Conservation (phyloP, 768 basidiomycete genomes). For the Leccinellum rugosiceps region DNA sequence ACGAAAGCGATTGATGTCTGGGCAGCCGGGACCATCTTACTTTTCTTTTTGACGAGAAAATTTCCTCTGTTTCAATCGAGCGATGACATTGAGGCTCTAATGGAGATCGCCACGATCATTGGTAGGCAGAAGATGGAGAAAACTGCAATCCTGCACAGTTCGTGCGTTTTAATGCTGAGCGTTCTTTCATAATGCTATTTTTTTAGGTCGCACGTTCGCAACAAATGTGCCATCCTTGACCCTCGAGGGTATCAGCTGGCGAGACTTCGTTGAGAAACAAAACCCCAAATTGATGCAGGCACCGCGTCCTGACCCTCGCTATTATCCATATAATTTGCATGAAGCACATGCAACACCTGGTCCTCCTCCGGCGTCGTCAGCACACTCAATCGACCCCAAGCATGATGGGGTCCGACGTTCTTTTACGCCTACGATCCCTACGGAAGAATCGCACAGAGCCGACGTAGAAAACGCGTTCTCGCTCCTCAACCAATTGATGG, state of each 20-base stretch:
- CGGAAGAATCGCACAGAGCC: slow-evolving; percentile 40
- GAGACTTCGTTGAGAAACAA: slow-evolving; percentile 67
- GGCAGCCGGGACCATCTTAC: slow-evolving; percentile 88
- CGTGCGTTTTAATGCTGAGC: slow-evolving; percentile 24
- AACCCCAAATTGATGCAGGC: slow-evolving; percentile 69
- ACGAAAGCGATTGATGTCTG: slow-evolving; percentile 89
- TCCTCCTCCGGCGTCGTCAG: slow-evolving; percentile 34
- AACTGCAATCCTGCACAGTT: slow-evolving; percentile 86
- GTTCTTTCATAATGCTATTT: slow-evolving; percentile 3
- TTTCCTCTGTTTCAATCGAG: slow-evolving; percentile 93
- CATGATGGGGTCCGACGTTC: slow-evolving; percentile 20
- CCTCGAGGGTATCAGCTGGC: slow-evolving; percentile 64
- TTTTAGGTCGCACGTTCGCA: slow-evolving; percentile 80
- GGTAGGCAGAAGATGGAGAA: slow-evolving; percentile 82
- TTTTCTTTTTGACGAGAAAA: slow-evolving; percentile 89
- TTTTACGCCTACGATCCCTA: slow-evolving; percentile 18
- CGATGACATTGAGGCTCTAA: slow-evolving; percentile 91
- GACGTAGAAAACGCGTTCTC: slow-evolving; percentile 70
- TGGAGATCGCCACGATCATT: slow-evolving; percentile 89
- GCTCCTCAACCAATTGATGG: slow-evolving; percentile 69
- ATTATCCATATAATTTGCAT: slow-evolving; percentile 47
- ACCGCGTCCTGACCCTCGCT: slow-evolving; percentile 46
- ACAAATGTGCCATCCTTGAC: slow-evolving; percentile 86
- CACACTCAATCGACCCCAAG: slow-evolving; percentile 19
- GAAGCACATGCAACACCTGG: slow-evolving; percentile 26